Evolutionary conservation across 495 filamentous ascomycete species (phyloP), one percentile per base, ranked within the genome.

Genomic region (Tuber borchii): DNA sequence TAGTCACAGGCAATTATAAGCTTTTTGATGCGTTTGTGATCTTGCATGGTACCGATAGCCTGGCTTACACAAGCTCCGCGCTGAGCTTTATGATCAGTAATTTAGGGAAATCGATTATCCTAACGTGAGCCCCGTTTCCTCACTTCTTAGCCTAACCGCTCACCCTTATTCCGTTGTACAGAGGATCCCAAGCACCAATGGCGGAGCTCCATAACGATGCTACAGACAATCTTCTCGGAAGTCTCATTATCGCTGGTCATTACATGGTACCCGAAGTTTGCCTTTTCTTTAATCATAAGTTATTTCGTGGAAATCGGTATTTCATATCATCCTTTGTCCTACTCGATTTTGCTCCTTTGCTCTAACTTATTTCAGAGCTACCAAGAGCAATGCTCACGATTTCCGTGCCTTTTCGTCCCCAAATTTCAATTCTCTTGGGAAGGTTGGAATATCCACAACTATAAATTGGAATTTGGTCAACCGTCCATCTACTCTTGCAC

Each of bases 251-350:
- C 76, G 95, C 95, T 10, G 95, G 94, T 70, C 95, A 96, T 74
- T 99, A 97, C 84, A 92, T 93, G 86, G 94, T 99, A 77, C 94
- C 95, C 0, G 95, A 99, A 83, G 94, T 99, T 44, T 95, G 93
- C 83, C 87, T 99, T 69, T 97, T 96, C 86, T 99, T 99, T 87
- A 92, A 95, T 84, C 91, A 96, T 85, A 92, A 88, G 71, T 88
- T 99, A n/a, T 97, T 92, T 84, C 90, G 95, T 20, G 95, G 94
- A 20, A 97, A 97, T 83, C 88, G 95, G 69, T 81, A 81, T 2
- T 65, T 73, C 31, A 48, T 31, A 51, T 39, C 17, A 74, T 69
- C 2, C 69, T 16, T 40, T 61, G 43, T 48, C 40, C 19, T 20
- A 17, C 14, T 9, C 61, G 8, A 19, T 0, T 70, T 42, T 39